Base-by-base conservation (phyloP, 345 rosid genomes). In the Physaria fendleri region DNA sequence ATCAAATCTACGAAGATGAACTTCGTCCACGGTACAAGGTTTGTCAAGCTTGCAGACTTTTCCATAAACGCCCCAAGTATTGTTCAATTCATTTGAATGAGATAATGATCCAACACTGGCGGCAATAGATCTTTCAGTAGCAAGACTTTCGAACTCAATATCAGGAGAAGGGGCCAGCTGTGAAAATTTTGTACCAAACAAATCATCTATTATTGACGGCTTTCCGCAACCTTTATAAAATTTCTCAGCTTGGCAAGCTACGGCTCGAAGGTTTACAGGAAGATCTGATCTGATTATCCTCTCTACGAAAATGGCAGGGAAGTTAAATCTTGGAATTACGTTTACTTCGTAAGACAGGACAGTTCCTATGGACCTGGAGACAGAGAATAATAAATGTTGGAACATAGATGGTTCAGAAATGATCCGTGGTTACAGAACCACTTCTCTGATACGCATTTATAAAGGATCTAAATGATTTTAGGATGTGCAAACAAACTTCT, bases 1-100 rank as follows among this genome's bases (percentile, higher is more conserved):
- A 77, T 92, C 98, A 71, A 79, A 85, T 82, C 97, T 81, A 65
- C 97, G 95, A 59, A 92, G 90, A 80, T 92, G 97, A 67, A 92
- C 97, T 76, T 92, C 98, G 63, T 92, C 99, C 60, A 85, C 97
- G 49, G 77, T 52, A 68, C 87, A 85, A 52, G 85, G 94, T 78
- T 66, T 80, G 61, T 86, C 85, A 41, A 88, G 85, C 53, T 76
- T 71, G 79, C 97, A 86, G 59, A 67, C 86, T 79, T 88, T 83
- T 62, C 95, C 95, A 71, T 77, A 81, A 45, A 80, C 63, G 0
- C 95, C 90, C 99, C 99, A 88, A 30, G 51, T 88, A 52, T 69
- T 74, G 64, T 56, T 79, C 70, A 81, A 29, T 42, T 84, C 95
- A 74, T 65, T 74, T 44, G 82, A 54, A 62, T 82, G 62, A 44